Evolutionary conservation across 2,329 filamentous ascomycete genomes (phyloP).

Genomic region (Cladosporium sp.): DNA sequence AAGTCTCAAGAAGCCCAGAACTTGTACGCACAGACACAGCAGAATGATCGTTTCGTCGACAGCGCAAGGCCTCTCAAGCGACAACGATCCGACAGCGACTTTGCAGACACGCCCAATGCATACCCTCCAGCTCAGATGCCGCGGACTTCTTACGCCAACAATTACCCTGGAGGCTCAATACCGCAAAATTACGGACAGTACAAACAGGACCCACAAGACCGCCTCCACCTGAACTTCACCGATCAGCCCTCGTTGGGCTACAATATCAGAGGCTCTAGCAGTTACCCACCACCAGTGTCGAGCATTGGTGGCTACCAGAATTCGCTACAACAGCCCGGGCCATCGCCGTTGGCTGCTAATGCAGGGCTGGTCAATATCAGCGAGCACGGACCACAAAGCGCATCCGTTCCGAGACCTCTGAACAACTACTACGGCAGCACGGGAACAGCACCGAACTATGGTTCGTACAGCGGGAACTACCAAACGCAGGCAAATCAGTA

Average conservation of each 20-base stretch:
- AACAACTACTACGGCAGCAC: conserved; percentile 19
- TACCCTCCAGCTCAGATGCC: conserved; percentile 16
- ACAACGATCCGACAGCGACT: conserved; percentile 30
- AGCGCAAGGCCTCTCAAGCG: conserved; percentile 27
- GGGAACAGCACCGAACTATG: conserved; percentile 12
- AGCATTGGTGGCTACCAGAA: conserved; percentile 15
- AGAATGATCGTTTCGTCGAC: conserved; percentile 22
- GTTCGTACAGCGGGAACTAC: conserved; percentile 19
- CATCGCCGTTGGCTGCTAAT: conserved; percentile 17
- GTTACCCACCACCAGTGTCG: conserved; percentile 14
- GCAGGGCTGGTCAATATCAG: conserved; percentile 17
- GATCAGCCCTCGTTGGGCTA: conserved; percentile 11
- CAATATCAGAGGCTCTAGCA: conserved; percentile 17
- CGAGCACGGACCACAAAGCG: conserved; percentile 14
- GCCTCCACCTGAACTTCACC: conserved; percentile 11
- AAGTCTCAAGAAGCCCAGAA: conserved; percentile 20
- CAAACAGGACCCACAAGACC: conserved; percentile 13
- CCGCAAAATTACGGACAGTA: conserved; percentile 10
- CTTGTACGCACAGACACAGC: conserved; percentile 16
- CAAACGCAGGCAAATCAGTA: conserved; percentile 7
- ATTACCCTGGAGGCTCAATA: conserved; percentile 10
- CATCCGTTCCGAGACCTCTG: conserved; percentile 17
- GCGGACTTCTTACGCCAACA: conserved; percentile 9
- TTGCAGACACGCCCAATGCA: conserved; percentile 19
- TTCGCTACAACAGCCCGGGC: conserved; percentile 18